These are phyloP conservation scores for Artemisia tridentata DNA, from an alignment of 129 eudicot species.

Conservation along the genomic window DNA sequence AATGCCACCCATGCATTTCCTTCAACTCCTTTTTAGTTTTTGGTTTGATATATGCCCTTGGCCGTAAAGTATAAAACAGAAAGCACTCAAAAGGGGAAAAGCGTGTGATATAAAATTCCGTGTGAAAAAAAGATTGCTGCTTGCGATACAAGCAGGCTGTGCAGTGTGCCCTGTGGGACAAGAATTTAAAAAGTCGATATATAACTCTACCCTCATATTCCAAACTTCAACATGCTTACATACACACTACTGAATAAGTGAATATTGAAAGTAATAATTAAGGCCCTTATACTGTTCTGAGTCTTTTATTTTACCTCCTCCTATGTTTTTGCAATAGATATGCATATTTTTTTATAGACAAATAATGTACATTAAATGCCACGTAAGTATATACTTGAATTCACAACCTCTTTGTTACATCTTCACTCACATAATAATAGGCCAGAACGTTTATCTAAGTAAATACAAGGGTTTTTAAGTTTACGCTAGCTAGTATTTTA, in stretches of 20 bases:
- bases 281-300: neutral
- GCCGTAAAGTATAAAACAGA: neutral
- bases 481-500: too few relatives aligned
- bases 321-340: too few relatives aligned
- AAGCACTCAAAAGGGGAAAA: neutral
- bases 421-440: too few relatives aligned
- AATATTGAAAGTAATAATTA: neutral
- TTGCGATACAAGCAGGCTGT: slow-evolving; percentile 12
- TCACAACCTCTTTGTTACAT: too few relatives aligned
- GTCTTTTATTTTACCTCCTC: slow-evolving; percentile 12
- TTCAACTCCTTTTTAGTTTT: too few relatives aligned
- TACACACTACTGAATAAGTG: neutral
- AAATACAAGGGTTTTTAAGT: too few relatives aligned
- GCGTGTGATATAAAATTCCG: slow-evolving; percentile 13
- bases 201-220: neutral
- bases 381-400: too few relatives aligned
- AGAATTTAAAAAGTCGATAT: neutral
- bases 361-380: too few relatives aligned
- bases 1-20: too few relatives aligned
- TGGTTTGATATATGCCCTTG: too few relatives aligned
- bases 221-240: neutral
- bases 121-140: slow-evolving; percentile 4
- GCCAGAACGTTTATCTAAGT: too few relatives aligned
- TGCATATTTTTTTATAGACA: too few relatives aligned
- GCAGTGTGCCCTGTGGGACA: neutral